Conservation (phyloP, 371 early-diverging fungal genomes). For the Saksenaea vasiformis region DNA sequence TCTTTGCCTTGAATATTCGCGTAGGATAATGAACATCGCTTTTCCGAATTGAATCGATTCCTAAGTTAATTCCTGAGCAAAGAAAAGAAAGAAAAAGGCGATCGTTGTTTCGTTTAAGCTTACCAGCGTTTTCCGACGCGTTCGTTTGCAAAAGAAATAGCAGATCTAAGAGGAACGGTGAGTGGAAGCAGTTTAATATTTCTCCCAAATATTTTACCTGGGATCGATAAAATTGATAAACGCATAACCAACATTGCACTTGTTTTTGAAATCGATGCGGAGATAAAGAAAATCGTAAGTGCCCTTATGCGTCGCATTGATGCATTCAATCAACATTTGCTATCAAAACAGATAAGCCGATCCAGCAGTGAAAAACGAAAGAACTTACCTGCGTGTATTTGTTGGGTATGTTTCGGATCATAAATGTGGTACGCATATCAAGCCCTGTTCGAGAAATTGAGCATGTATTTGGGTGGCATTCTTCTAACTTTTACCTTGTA, state of each 20-base stretch:
- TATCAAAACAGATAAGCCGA: conserved; percentile 14
- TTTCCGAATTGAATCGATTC: conserved; percentile 86
- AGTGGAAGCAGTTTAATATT: not conserved
- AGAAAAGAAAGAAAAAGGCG: not conserved
- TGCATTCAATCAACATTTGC: conserved; percentile 77
- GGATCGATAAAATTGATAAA: conserved; percentile 86
- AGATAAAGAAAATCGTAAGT: conserved; percentile 88
- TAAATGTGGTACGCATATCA: conserved; percentile 79
- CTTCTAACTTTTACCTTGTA: conserved; percentile 4
- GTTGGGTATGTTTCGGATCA: conserved; percentile 94
- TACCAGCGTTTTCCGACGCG: conserved; percentile 85
- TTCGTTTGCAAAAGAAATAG: conserved; percentile 72
- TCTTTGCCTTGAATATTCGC: conserved; percentile 89
- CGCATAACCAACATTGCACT: conserved; percentile 87
- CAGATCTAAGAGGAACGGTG: conserved; percentile 36
- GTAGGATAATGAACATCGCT: conserved; percentile 82
- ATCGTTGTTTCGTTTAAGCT: not conserved
- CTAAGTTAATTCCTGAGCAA: conserved; percentile 23
- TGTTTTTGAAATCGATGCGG: conserved; percentile 89
- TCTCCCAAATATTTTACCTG: conserved; percentile 27
- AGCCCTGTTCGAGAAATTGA: not conserved
- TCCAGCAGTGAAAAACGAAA: not conserved
- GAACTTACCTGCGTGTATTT: conserved; percentile 72
- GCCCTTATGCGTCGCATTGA: conserved; percentile 78
- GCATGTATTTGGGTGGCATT: not conserved